Conservation (phyloP, 306 rosid genomes). For the Mimosa pudica region DNA sequence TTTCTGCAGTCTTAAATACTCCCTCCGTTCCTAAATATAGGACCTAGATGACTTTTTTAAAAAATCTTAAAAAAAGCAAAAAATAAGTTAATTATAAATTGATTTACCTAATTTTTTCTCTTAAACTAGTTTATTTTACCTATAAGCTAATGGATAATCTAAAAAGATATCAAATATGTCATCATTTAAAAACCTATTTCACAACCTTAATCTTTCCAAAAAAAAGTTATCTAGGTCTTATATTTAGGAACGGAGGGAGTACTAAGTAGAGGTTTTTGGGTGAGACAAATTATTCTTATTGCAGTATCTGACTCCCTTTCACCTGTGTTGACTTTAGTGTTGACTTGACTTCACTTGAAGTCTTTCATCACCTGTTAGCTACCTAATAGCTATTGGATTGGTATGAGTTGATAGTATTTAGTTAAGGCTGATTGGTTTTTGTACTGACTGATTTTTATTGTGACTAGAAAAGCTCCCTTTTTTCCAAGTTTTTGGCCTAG, state of each 20-base stretch:
- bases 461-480: slow-evolving; percentile 4
- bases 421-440: neutral
- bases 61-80: no score
- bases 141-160: no score
- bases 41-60: no score
- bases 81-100: no score
- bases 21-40: no score
- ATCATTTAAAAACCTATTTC: no score
- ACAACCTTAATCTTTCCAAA: no score
- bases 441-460: neutral
- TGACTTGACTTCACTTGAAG: slow-evolving; percentile 1
- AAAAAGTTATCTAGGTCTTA: no score
- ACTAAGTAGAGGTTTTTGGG: neutral
- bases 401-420: neutral
- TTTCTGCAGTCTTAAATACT: neutral
- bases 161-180: no score
- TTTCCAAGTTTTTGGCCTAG: neutral
- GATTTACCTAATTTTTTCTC: no score
- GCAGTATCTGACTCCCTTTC: neutral
- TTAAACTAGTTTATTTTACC: no score
- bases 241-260: no score
- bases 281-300: neutral
- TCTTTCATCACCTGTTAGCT: slow-evolving; percentile 8
- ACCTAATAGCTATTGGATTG: neutral
- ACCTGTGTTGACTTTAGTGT: neutral